These are phyloP conservation scores for Calycina herbarum DNA, from an alignment of 2,329 filamentous ascomycete species.

Conservation along the genomic window DNA sequence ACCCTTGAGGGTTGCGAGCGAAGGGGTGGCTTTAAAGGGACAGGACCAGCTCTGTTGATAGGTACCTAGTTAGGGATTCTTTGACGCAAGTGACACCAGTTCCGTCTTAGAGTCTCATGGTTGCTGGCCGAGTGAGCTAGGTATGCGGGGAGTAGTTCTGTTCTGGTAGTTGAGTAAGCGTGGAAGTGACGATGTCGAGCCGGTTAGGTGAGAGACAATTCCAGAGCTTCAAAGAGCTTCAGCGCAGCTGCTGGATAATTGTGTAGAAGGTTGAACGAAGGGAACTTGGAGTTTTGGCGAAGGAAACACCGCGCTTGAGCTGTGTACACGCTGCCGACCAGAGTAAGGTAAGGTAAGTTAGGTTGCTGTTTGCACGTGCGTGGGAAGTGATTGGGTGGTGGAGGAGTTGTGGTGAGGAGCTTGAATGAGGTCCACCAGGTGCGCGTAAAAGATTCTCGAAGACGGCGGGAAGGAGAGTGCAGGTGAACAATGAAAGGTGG, in stretches of 20 bases:
- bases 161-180: background rate
- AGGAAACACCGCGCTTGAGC: slow-evolving; percentile 4
- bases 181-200: slow-evolving; percentile 7
- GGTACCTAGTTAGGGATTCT: background rate
- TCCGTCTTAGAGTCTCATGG: slow-evolving; percentile 23
- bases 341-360: slow-evolving; percentile 4
- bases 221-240: background rate
- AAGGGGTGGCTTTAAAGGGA: slow-evolving; percentile 12
- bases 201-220: background rate
- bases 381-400: background rate
- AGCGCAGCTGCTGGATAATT: background rate
- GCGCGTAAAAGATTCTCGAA: background rate
- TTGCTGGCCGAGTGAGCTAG: slow-evolving; percentile 15
- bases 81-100: slow-evolving; percentile 8
- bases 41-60: background rate
- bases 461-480: background rate
- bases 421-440: background rate
- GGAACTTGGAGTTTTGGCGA: background rate
- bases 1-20: slow-evolving; percentile 29
- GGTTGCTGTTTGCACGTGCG: slow-evolving; percentile 7
- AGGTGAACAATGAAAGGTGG: background rate
- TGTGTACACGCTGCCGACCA: background rate
- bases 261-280: background rate
- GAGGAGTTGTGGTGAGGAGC: background rate
- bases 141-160: background rate